Evolutionary conservation across 2,329 filamentous ascomycete species (phyloP).

Genomic region (Diaporthe sp.): DNA sequence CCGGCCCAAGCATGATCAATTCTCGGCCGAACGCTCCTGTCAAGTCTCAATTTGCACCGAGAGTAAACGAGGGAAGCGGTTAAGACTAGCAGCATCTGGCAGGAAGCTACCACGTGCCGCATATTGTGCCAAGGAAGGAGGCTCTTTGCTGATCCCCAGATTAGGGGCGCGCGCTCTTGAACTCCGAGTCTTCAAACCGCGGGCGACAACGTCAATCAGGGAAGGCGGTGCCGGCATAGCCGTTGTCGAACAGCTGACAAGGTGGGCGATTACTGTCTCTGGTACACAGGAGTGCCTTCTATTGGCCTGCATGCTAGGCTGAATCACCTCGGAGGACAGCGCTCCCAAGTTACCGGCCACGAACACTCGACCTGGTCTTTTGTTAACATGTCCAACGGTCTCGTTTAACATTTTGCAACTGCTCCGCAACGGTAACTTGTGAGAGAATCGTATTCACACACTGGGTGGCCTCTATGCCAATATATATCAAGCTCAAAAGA

Average conservation of each 20-base stretch:
- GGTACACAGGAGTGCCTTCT: no score
- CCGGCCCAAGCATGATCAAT: not conserved
- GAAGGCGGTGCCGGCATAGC: no score
- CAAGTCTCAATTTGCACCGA: not conserved
- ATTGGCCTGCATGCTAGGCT: no score
- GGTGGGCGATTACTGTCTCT: no score
- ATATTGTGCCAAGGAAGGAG: constrained; percentile 8
- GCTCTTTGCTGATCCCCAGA: constrained; percentile 3
- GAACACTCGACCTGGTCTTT: no score
- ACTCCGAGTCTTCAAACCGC: no score
- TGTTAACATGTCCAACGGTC: no score
- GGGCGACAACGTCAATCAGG: no score
- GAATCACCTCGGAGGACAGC: no score
- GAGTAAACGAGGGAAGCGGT: not conserved
- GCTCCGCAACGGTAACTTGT: not conserved
- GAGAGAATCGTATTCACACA: not conserved
- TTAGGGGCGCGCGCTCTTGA: no score
- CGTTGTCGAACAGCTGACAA: no score
- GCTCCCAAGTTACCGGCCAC: no score
- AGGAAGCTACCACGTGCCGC: not conserved
- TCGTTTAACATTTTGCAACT: not conserved
- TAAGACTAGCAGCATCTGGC: not conserved
- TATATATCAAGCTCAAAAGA: constrained; percentile 26
- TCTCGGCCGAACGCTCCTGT: not conserved
- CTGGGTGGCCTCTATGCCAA: not conserved